Base-by-base conservation (phyloP, 176 grass and related monocot genomes). In the Alopecurus myosuroides region DNA sequence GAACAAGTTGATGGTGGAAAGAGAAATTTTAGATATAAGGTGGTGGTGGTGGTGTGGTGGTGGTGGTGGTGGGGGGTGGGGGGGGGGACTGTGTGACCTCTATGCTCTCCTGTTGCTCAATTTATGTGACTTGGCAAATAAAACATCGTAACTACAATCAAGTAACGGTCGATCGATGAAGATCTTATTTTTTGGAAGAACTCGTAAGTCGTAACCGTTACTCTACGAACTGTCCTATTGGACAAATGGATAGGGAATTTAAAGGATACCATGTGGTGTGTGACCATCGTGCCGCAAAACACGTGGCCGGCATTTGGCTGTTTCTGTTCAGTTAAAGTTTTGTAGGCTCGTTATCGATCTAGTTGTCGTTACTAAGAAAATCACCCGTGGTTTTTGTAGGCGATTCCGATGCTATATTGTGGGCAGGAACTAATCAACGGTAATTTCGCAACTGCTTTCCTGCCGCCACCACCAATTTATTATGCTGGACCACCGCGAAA, bases 351-450 rank as follows among this genome's bases (percentile, higher is more conserved):
- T 20, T 58, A 20, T 28, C 30, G 51, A 39, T 75, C 34, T 85
- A 13, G 34, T 48, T 45, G 22, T 49, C 11, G 17, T 79, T 48
- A 78, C 11, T 79, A 68, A 60, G n/a, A 70, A 56, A 11, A 57
- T 74, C 14, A 9, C 33, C 83, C 40, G 17, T 30, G 36, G n/a
- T 35, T 87, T 83, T 71, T 95, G 83, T 63, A 98, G 96, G 89
- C 83, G 55, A 83, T 93, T 78, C 83, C 89, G n/a, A 92, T 95
- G 87, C 79, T 98, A 25, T 98, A 94, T 76, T 98, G 93, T 1
- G 85, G 93, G 53, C 89, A 94, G 90, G 93, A 94, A 73, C 80
- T 87, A 81, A 89, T 94, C 19, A 95, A 85, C 81, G 80, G 87
- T 55, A 90, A 84, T 85, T 84, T 85, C 62, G 51, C 62, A 11